Conservation (phyloP, 1,284 basidiomycete species). For the Xerocomus minutiporus region DNA sequence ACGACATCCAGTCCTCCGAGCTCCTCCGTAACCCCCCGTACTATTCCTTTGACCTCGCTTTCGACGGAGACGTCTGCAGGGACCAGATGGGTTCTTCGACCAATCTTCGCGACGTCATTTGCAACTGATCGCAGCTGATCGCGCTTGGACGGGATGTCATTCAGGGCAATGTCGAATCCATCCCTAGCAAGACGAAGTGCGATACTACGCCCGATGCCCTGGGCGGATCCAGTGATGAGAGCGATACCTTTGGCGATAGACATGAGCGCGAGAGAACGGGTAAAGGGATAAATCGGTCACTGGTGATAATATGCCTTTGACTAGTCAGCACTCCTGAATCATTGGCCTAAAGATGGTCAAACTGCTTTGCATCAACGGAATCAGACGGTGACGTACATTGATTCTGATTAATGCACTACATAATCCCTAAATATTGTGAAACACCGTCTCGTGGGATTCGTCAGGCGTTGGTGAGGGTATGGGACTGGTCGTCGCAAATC, state of each 20-base stretch:
- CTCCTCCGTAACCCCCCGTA: background rate
- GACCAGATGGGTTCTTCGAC: constrained; percentile 12
- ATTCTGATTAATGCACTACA: too few species aligned
- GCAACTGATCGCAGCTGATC: constrained; percentile 9
- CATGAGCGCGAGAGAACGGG: constrained; percentile 2
- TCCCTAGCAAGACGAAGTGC: constrained; percentile 18
- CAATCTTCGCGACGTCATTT: constrained; percentile 13
- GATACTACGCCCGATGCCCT: constrained; percentile 16
- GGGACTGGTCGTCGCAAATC: background rate
- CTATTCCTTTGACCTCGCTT: constrained; percentile 11
- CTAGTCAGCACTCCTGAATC: too few species aligned
- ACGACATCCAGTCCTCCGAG: constrained; percentile 19
- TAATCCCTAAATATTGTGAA: too few species aligned
- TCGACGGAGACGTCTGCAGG: constrained; percentile 14
- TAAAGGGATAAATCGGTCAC: background rate
- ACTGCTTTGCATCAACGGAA: too few species aligned
- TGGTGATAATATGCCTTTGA: too few species aligned
- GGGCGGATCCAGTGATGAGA: constrained; percentile 19
- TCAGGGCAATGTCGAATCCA: constrained; percentile 16
- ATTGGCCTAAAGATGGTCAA: too few species aligned
- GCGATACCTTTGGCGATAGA: constrained; percentile 15
- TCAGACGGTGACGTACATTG: too few species aligned
- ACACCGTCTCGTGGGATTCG: too few species aligned
- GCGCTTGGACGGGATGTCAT: constrained; percentile 15
- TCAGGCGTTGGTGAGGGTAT: background rate